phyloP scores from a whole-genome alignment of 2,329 filamentous ascomycete species.

The Alternaria arborescens region DNA sequence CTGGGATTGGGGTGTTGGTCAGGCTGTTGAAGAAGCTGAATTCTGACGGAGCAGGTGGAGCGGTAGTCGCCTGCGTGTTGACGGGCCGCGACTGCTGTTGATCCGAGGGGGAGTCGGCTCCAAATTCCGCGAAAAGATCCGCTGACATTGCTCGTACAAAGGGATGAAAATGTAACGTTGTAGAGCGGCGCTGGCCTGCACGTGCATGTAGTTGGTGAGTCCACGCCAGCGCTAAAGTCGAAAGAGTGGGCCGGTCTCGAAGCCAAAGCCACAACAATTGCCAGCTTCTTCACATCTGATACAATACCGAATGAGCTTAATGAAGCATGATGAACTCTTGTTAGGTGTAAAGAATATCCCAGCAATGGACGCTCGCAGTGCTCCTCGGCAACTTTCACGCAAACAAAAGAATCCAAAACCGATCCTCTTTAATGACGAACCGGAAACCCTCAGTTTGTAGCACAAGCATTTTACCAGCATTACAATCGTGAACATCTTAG shows the following conservation, averaged over 20 bases:
- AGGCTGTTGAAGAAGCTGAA: constrained; percentile 50
- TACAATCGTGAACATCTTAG: too few relatives aligned
- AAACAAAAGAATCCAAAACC: too few relatives aligned
- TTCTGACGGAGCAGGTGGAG: constrained; percentile 22
- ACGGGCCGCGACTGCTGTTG: constrained; percentile 23
- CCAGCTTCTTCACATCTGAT: neutral
- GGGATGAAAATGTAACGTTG: constrained; percentile 12
- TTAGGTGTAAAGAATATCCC: neutral
- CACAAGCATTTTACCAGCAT: too few relatives aligned
- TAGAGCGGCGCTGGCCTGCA: constrained; percentile 14
- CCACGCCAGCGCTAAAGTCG: constrained; percentile 27
- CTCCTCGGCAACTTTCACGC: too few relatives aligned
- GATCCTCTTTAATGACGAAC: too few relatives aligned
- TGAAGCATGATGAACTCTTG: neutral
- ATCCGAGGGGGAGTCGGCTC: constrained; percentile 23
- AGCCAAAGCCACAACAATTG: neutral
- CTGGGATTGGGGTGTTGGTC: constrained; percentile 23
- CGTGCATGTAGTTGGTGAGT: constrained; percentile 19
- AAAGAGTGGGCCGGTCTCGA: constrained; percentile 14
- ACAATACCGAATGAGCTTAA: neutral
- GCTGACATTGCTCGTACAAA: constrained; percentile 41
- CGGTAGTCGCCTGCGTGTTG: neutral
- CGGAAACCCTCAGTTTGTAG: too few relatives aligned
- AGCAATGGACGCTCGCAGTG: neutral
- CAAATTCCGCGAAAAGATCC: constrained; percentile 49